Conservation (phyloP, 2,329 filamentous ascomycete genomes). For the Colletotrichum incanum region DNA sequence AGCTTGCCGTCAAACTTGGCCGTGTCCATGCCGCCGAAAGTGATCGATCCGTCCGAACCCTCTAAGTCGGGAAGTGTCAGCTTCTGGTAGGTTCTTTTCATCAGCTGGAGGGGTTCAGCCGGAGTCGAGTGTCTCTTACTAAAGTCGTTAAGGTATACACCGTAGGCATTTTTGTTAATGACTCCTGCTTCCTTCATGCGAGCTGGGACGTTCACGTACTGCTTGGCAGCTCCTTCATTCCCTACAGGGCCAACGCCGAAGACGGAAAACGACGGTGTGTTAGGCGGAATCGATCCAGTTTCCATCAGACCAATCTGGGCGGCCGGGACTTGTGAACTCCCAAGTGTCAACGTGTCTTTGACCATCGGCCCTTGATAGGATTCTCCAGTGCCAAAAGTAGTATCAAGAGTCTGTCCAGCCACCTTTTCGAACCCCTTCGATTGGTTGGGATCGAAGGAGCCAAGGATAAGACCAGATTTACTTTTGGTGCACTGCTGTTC, state of each 20-base stretch:
- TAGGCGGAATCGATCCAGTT: background rate
- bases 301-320: constrained; percentile 12
- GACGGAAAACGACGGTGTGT: background rate
- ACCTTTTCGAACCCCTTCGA: background rate
- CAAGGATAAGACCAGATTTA: background rate
- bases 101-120: background rate
- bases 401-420: background rate
- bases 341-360: constrained; percentile 2
- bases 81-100: too few species aligned
- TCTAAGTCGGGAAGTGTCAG: constrained; percentile 6
- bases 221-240: background rate
- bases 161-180: constrained; percentile 9
- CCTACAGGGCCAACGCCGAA: constrained; percentile 1
- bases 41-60: constrained; percentile 21
- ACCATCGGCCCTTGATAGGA: background rate
- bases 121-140: background rate
- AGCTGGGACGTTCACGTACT: constrained; percentile 20
- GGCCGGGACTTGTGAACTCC: background rate
- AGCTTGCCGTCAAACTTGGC: constrained; percentile 34
- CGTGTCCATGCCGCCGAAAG: constrained; percentile 36
- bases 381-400: background rate
- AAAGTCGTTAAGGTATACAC: constrained; percentile 26
- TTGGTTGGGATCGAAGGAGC: background rate
- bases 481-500: constrained; percentile 1
- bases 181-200: constrained; percentile 19